Evolutionary conservation across 2,329 filamentous ascomycete species (phyloP).

Genomic region (Apiospora arundinis): DNA sequence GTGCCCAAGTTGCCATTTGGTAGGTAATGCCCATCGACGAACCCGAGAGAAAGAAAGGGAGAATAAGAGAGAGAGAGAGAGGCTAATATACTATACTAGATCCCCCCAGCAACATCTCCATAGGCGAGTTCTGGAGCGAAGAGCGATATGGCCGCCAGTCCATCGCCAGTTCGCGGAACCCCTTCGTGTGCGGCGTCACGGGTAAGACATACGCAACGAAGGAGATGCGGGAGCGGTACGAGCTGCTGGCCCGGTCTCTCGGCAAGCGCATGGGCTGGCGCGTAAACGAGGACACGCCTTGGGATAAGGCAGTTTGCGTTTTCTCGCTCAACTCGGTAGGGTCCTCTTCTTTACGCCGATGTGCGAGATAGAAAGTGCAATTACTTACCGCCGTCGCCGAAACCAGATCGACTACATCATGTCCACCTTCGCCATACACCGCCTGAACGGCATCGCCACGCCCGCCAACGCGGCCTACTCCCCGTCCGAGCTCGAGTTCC

Average conservation of each 20-base stretch:
- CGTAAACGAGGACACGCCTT: slow-evolving; percentile 73
- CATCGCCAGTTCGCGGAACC: slow-evolving; percentile 63
- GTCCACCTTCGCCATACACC: slow-evolving; percentile 71
- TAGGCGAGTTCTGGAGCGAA: slow-evolving; percentile 74
- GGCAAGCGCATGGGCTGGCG: slow-evolving; percentile 72
- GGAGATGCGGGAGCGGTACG: slow-evolving; percentile 70
- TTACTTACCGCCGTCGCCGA: neutral
- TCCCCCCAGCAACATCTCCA: slow-evolving; percentile 67
- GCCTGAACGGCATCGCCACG: slow-evolving; percentile 69
- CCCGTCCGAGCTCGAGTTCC: slow-evolving; percentile 68
- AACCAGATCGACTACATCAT: slow-evolving; percentile 68
- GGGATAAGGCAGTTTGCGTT: slow-evolving; percentile 76
- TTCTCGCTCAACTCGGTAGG: slow-evolving; percentile 73
- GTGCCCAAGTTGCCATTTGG: slow-evolving; percentile 28
- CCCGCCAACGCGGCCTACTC: slow-evolving; percentile 76
- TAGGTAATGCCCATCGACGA: neutral
- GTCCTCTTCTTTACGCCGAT: neutral
- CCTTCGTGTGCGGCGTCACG: slow-evolving; percentile 75
- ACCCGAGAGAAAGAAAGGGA: neutral
- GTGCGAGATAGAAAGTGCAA: no score
- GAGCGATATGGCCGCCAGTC: slow-evolving; percentile 70
- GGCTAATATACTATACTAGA: slow-evolving; percentile 29
- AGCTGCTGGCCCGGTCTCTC: slow-evolving; percentile 68
- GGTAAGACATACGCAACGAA: slow-evolving; percentile 66
- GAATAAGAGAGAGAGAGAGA: neutral